Conservation (phyloP, 768 basidiomycete species). For the Kwoniella sp. region DNA sequence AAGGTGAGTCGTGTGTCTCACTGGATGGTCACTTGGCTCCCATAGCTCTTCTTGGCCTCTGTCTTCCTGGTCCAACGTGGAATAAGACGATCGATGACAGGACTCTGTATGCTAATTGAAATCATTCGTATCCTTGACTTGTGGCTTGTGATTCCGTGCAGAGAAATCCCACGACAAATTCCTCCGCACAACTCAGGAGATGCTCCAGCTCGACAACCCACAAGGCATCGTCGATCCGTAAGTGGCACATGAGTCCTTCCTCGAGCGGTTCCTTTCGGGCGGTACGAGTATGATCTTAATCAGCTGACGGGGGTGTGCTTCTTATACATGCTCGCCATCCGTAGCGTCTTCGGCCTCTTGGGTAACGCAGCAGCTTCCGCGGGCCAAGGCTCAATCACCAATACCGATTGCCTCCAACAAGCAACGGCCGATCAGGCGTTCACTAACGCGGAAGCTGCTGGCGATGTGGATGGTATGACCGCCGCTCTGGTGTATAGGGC, state of each 20-base stretch:
- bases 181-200: constrained; percentile 62
- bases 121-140: no score
- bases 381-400: constrained; percentile 65
- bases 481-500: constrained; percentile 68
- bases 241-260: constrained; percentile 1
- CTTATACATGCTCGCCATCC: no score
- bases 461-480: constrained; percentile 64
- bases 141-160: constrained; percentile 50
- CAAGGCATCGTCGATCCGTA: constrained; percentile 63
- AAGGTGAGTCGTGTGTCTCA: constrained; percentile 59
- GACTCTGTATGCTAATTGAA: no score
- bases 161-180: constrained; percentile 70
- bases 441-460: constrained; percentile 70
- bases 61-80: no score
- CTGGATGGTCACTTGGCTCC: constrained; percentile 2
- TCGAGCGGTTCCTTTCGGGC: no score
- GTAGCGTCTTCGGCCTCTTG: constrained; percentile 62
- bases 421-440: constrained; percentile 71
- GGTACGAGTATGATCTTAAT: not conserved
- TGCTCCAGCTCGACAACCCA: constrained; percentile 65
- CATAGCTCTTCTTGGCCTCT: no score
- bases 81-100: no score
- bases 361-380: constrained; percentile 67
- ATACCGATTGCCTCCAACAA: constrained; percentile 68
- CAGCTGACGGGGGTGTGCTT: no score